Evolutionary conservation across 192 early-diverging fungal genomes (phyloP).

Genomic region (Coemansia sp.): DNA sequence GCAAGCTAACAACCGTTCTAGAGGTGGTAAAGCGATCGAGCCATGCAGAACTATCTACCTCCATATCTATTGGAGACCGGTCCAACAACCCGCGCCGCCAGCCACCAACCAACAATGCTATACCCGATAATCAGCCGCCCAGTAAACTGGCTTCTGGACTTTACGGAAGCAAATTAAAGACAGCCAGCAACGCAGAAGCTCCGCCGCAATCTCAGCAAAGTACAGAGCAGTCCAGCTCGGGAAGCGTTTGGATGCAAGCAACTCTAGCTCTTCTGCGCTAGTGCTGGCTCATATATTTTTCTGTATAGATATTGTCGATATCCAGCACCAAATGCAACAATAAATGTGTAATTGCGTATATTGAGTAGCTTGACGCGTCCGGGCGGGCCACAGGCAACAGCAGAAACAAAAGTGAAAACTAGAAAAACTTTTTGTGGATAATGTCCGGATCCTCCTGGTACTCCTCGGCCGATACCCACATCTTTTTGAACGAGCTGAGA

Average conservation of each 20-base stretch:
- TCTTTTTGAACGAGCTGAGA: constrained; percentile 98
- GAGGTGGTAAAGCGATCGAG: constrained; percentile 40
- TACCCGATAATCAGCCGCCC: background rate
- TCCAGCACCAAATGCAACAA: background rate
- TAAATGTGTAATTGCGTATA: background rate
- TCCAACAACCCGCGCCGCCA: constrained; percentile 2
- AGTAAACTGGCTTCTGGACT: constrained; percentile 5
- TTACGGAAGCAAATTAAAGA: constrained; percentile 13
- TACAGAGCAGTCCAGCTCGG: background rate
- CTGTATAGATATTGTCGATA: background rate
- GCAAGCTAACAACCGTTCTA: constrained; percentile 40
- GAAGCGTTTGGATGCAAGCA: constrained; percentile 32
- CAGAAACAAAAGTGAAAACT: constrained; percentile 8
- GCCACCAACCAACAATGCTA: background rate
- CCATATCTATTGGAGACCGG: constrained; percentile 19
- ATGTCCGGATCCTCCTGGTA: constrained; percentile 96
- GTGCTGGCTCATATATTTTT: background rate
- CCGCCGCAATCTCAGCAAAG: background rate
- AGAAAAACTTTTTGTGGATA: constrained; percentile 78
- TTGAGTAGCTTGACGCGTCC: background rate
- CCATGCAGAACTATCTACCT: background rate
- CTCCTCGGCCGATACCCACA: constrained; percentile 99
- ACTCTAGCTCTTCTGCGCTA: background rate
- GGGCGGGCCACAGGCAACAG: no score
- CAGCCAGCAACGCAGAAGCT: background rate